phyloP scores from a whole-genome alignment of 768 basidiomycete species.

The Melanogaster broomeanus region DNA sequence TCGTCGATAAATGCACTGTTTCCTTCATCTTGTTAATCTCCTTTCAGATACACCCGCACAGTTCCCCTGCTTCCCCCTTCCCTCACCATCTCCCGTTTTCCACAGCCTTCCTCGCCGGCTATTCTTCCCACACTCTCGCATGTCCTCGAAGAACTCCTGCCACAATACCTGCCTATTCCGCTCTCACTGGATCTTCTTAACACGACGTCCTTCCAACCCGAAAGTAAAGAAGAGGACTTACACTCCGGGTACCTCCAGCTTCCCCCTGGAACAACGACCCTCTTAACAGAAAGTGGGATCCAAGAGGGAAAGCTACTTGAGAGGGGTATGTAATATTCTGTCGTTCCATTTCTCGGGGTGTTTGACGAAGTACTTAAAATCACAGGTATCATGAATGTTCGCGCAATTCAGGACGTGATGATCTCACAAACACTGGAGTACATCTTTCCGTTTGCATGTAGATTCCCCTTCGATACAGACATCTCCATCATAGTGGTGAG shows the following conservation, averaged over 20 bases:
- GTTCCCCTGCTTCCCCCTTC: conserved; percentile 69
- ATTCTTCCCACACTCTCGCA: conserved; percentile 49
- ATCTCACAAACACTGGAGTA: conserved; percentile 68
- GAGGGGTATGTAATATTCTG: conserved; percentile 31
- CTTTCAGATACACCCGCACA: conserved; percentile 60
- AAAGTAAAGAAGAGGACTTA: conserved; percentile 70
- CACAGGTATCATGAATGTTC: conserved; percentile 64
- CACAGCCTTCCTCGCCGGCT: conserved; percentile 37
- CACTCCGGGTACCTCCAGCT: conserved; percentile 76
- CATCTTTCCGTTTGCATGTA: conserved; percentile 69
- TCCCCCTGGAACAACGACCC: conserved; percentile 55
- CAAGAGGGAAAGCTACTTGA: conserved; percentile 68
- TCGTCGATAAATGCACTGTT: conserved; percentile 26
- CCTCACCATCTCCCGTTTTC: conserved; percentile 64
- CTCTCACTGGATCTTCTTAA: conserved; percentile 69
- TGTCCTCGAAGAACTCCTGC: conserved; percentile 59
- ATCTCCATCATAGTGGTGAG: conserved; percentile 62
- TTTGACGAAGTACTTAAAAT: not conserved
- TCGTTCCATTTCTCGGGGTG: not conserved
- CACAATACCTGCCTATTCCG: conserved; percentile 53
- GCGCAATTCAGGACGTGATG: conserved; percentile 63
- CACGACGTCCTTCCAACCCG: conserved; percentile 56
- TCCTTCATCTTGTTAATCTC: conserved; percentile 1
- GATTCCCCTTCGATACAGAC: conserved; percentile 73
- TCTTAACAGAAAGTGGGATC: conserved; percentile 68